Base-by-base conservation (phyloP, 2,329 filamentous ascomycete species). In the Penicillium vulpinum region DNA sequence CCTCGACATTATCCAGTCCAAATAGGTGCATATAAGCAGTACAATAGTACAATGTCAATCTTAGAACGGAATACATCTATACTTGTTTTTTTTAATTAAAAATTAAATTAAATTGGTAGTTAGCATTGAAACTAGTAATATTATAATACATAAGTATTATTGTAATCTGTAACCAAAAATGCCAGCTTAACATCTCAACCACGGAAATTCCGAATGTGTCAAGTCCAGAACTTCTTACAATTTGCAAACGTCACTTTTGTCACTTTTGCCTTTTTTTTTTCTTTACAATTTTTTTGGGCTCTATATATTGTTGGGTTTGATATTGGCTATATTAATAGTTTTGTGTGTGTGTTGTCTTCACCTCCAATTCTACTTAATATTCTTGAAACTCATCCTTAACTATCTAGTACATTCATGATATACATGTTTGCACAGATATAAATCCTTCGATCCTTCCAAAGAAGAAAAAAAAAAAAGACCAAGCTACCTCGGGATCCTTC, bases 201-300 rank as follows among this genome's bases (percentile, higher is more conserved):
- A 58, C 61, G 57, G 57, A 54, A 54, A 21, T n/a, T n/a, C n/a
- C n/a, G n/a, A n/a, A n/a, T n/a, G 22, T 22, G 18, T 31, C 33
- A 44, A 39, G 54, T 54, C 61, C 57, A 62, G 59, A 49, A 35
- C 22, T 40, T 39, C 51, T 59, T 52, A 61, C 56, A 57, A 46
- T 40, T 52, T 54, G 49, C 59, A 62, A 61, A 65, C 62, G 62
- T 65, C 62, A 65, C 61, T 59, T 15, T 47, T 29, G n/a, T n/a
- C n/a, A 31, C 35, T 33, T 55, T 56, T 41, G 16, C 16, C 31
- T 57, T 38, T 58, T 39, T 21, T 46, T 26, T 16, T 51, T 50
- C 13, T 49, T 26, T 36, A 9, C 16, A 22, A 38, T 33, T 45
- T 47, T 38, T 36, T n/a, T n/a, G n/a, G n/a, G n/a, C n/a, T n/a